Evolutionary conservation across 176 grass and related monocot genomes (phyloP).

Genomic region (Thinopyrum elongatum): DNA sequence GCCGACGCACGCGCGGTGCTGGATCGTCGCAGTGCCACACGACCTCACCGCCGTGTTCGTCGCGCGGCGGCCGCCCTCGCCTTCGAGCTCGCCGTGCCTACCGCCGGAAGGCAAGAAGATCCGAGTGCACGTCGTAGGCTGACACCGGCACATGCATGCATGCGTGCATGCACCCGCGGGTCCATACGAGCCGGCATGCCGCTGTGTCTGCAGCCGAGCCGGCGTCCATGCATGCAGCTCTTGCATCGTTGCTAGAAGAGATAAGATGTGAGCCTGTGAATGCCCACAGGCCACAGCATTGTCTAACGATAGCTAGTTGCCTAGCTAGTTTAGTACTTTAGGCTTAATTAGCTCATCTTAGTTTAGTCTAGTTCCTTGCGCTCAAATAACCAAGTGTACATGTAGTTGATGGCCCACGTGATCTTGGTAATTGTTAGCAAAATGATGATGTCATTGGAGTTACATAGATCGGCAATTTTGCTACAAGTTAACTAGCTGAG

Average conservation of each 20-base stretch:
- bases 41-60: constrained; percentile 48
- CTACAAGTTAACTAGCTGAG: not conserved
- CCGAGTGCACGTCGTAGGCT: constrained; percentile 36
- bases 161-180: not conserved
- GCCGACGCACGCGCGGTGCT: not conserved
- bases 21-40: constrained; percentile 36
- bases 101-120: constrained; percentile 34
- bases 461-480: not conserved
- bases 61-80: not conserved
- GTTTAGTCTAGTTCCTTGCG: constrained; percentile 4
- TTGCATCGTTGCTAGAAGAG: not conserved
- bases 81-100: not conserved
- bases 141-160: not conserved
- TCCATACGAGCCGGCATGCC: too few species aligned
- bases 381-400: constrained; percentile 37
- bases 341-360: not conserved
- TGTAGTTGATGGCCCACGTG: constrained; percentile 1
- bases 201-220: too few species aligned
- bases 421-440: constrained; percentile 1
- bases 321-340: not conserved
- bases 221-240: not conserved
- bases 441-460: not conserved
- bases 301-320: not conserved
- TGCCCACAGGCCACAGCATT: not conserved
- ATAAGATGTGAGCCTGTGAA: constrained; percentile 17